Evolutionary conservation across 352 stramenopile genomes (phyloP).

Genomic region (Globisporangium yorkense): DNA sequence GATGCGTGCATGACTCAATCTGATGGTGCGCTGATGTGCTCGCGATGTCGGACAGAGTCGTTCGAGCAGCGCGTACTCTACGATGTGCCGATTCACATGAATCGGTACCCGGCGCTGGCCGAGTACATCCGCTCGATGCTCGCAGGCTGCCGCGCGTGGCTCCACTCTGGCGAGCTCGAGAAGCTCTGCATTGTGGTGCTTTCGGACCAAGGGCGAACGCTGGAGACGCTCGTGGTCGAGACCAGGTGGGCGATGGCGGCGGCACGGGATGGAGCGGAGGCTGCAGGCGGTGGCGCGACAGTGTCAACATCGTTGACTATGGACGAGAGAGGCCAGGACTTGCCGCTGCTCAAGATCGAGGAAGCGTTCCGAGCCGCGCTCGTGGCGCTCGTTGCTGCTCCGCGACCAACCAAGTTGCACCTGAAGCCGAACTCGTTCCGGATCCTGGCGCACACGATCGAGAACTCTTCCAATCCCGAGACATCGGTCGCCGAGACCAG

Average conservation of each 20-base stretch:
- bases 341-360: constrained; percentile 47
- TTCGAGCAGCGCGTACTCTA: constrained; percentile 67
- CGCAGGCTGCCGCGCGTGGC: constrained; percentile 53
- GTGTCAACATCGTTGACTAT: not conserved
- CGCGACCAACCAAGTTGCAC: constrained; percentile 6
- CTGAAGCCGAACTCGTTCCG: constrained; percentile 44
- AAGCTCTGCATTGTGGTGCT: constrained; percentile 61
- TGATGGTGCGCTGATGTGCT: not conserved
- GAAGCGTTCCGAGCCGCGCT: constrained; percentile 57
- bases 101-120: constrained; percentile 55
- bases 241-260: constrained; percentile 25
- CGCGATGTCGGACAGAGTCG: constrained; percentile 22
- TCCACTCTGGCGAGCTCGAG: constrained; percentile 50
- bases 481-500: constrained; percentile 34
- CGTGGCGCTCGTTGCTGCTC: constrained; percentile 43
- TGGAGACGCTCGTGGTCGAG: constrained; percentile 55
- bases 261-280: not conserved
- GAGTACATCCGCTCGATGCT: constrained; percentile 81
- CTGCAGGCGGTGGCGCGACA: not conserved
- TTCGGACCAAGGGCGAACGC: constrained; percentile 31
- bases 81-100: constrained; percentile 77
- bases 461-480: constrained; percentile 28
- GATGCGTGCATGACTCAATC: not conserved
- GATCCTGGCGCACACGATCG: constrained; percentile 54
- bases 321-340: not conserved